Evolutionary conservation across 495 filamentous ascomycete species (phyloP), one percentile per base, ranked within the genome.

Genomic region (Penicillium samsonianum): DNA sequence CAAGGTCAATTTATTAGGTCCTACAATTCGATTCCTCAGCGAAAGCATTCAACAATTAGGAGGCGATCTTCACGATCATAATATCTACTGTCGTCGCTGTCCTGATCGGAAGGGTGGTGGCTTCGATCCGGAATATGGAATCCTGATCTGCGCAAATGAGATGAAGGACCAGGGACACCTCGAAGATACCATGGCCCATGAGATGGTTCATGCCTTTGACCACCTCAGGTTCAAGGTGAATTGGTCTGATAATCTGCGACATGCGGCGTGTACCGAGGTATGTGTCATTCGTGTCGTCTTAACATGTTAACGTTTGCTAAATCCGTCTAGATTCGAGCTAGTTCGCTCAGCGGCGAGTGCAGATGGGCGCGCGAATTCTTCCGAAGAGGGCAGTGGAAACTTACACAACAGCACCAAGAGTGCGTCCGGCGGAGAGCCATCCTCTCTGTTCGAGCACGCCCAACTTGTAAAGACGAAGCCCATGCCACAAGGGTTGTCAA

Each of bases 121-220:
- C 0, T 96, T 97, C 61, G 84, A 86, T 66, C 84, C 89, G 0
- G 78, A 88, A 30, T 87, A 90, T 63, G 94, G 94, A 4, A 96
- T 98, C 48, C 59, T 92, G 67, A 71, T 98, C 4, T 98, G 95
- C 69, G 89, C 95, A 28, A 98, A 98, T 67, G 83, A 90, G 70
- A 78, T 97, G 70, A 75, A 83, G 45, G 83, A 88, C 64, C 78
- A 83, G 45, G 80, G 84, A 2, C 89, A 95, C 65, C 65, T 95
- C 60, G 94, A 98, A 77, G 94, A 98, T 69, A 96, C 91, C 31
- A 78, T 98, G 67, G 88, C 94, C 41, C 94, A 98, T 74, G 94
- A 98, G 77, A 92, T 98, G 88, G 87, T 98, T 52, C 94, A 98
- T 77, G 93, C 92, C 9, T 98, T 90, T 78, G 94, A 98, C 68